These are phyloP conservation scores for Chamaecyparis obtusa DNA, from an alignment of 75 land plant species.

Conservation along the genomic window DNA sequence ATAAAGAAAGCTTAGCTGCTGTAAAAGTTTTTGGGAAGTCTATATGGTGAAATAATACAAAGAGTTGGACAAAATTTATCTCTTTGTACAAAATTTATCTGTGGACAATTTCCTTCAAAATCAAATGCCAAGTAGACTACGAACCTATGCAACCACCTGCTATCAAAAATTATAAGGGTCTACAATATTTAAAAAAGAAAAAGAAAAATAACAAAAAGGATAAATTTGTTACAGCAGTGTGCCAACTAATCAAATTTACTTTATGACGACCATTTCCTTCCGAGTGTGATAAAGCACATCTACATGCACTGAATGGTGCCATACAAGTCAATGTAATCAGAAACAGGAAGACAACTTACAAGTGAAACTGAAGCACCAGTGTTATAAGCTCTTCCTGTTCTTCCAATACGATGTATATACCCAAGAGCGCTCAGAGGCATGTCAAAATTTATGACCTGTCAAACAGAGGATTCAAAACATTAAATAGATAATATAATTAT, in stretches of 20 bases:
- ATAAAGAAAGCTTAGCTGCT: background rate
- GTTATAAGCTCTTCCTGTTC: conserved; percentile 88
- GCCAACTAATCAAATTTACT: background rate
- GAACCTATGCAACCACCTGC: background rate
- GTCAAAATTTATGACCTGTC: conserved; percentile 83
- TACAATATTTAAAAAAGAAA: background rate
- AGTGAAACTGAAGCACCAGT: conserved; percentile 88
- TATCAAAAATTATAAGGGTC: background rate
- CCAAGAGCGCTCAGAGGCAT: conserved; percentile 70
- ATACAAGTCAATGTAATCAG: background rate
- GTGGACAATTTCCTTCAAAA: background rate
- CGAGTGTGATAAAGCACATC: background rate
- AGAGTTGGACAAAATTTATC: background rate
- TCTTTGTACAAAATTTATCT: background rate
- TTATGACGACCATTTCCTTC: background rate
- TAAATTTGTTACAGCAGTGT: background rate
- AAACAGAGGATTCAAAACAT: background rate
- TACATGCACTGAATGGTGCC: background rate
- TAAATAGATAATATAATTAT: background rate
- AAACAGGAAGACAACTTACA: conserved; percentile 38
- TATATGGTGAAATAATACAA: background rate
- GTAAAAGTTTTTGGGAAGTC: background rate
- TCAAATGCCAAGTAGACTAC: background rate
- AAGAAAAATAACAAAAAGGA: background rate
- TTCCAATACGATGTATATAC: conserved; percentile 91